phyloP scores from a whole-genome alignment of 495 filamentous ascomycete genomes.

The Pseudoneurospora amorphoporcata region DNA sequence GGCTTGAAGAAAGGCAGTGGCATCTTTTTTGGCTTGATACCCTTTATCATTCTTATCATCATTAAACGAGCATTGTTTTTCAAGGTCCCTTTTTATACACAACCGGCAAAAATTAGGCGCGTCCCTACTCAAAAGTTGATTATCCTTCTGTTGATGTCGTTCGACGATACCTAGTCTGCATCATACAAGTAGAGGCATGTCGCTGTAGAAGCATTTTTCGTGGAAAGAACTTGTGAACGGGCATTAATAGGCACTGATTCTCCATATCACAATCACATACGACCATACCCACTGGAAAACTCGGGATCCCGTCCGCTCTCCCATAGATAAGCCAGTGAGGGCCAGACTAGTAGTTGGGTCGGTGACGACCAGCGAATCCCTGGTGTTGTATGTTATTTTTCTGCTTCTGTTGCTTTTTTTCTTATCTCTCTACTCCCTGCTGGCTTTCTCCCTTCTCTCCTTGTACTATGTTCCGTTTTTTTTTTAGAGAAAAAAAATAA shows the following conservation, averaged over 20 bases:
- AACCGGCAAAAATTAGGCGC: neutral
- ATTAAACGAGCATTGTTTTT: neutral
- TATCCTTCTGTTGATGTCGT: neutral
- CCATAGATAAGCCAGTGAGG: slow-evolving; percentile 29
- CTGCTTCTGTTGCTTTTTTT: neutral
- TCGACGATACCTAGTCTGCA: neutral
- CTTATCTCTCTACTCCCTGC: neutral
- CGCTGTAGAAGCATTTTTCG: too few species aligned
- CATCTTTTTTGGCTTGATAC: neutral
- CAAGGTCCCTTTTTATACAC: neutral
- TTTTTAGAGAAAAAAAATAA: too few species aligned
- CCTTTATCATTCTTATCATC: neutral
- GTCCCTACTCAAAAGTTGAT: too few species aligned
- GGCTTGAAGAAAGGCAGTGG: neutral
- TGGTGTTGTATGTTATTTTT: slow-evolving; percentile 17
- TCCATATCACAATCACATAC: slow-evolving; percentile 16
- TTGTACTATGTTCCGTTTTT: neutral
- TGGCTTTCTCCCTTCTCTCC: too few species aligned
- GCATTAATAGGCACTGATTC: neutral
- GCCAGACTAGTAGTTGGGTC: slow-evolving; percentile 37
- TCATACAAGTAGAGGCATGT: too few species aligned
- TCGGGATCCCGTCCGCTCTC: slow-evolving; percentile 43
- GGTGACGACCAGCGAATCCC: slow-evolving; percentile 32
- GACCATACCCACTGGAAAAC: slow-evolving; percentile 35
- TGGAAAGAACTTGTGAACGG: neutral